Conservation (phyloP, 371 early-diverging fungal species). For the Mucor circinelloides region DNA sequence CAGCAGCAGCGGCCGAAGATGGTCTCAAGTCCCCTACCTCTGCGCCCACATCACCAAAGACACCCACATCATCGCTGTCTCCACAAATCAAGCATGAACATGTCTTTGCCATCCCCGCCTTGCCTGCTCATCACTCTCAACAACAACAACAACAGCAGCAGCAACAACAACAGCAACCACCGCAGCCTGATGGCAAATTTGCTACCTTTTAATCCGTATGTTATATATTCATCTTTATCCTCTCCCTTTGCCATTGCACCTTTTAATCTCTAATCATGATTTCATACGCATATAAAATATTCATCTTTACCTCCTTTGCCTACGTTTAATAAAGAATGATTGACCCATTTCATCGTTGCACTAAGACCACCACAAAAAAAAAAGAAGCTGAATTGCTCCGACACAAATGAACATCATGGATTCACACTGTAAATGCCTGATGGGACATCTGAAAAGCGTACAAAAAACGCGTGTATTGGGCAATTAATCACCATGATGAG, state of each 20-base stretch:
- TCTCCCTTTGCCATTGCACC: neutral
- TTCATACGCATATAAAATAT: neutral
- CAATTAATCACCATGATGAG: neutral
- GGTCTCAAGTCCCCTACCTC: constrained; percentile 5
- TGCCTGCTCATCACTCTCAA: constrained; percentile 4
- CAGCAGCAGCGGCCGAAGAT: neutral
- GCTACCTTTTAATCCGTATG: neutral
- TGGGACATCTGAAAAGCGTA: no score
- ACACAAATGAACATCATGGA: neutral
- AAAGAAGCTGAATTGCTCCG: neutral
- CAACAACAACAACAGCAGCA: constrained; percentile 2
- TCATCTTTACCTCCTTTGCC: neutral
- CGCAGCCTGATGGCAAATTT: neutral
- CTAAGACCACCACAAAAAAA: no score
- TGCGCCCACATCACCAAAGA: constrained; percentile 15
- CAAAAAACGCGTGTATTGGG: no score
- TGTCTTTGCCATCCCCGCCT: constrained; percentile 7
- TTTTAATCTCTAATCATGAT: neutral
- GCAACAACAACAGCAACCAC: neutral
- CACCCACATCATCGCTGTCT: constrained; percentile 7
- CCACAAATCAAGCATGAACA: constrained; percentile 8
- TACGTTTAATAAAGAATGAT: neutral
- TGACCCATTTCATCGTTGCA: no score
- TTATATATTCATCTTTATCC: neutral
- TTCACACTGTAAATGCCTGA: neutral